Conservation (phyloP, 73 alveolate species). For the Paramecium biaurelia region DNA sequence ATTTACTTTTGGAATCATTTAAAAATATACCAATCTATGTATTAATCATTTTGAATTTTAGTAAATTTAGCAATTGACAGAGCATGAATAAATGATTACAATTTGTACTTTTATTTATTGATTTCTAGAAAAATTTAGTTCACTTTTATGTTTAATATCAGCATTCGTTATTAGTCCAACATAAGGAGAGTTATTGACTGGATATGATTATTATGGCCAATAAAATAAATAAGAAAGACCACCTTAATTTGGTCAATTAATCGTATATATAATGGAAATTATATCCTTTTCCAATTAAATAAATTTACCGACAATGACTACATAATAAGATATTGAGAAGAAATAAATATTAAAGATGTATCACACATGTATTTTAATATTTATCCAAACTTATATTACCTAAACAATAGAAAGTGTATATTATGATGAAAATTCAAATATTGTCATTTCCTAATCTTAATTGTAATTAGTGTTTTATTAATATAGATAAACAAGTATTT, state of each 20-base stretch:
- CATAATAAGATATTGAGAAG: background rate
- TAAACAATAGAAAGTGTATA: background rate
- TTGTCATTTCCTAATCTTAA: background rate
- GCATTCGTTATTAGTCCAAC: background rate
- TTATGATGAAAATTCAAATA: background rate
- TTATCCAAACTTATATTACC: background rate
- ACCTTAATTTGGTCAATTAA: background rate
- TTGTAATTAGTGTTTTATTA: background rate
- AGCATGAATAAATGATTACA: background rate
- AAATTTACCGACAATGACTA: background rate
- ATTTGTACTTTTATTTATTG: background rate
- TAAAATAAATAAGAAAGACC: background rate
- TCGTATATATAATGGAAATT: background rate
- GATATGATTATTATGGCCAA: constrained; percentile 21
- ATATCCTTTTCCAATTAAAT: background rate
- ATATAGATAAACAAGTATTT: background rate
- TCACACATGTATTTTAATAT: background rate
- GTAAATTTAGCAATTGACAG: background rate
- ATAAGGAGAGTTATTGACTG: background rate
- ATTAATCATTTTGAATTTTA: background rate
- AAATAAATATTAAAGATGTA: background rate
- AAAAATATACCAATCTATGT: background rate
- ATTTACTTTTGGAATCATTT: background rate
- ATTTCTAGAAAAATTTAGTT: background rate
- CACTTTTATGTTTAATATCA: constrained; percentile 1